These are phyloP conservation scores for Amanita subjunquillea DNA, from an alignment of 768 basidiomycete species.

Conservation along the genomic window DNA sequence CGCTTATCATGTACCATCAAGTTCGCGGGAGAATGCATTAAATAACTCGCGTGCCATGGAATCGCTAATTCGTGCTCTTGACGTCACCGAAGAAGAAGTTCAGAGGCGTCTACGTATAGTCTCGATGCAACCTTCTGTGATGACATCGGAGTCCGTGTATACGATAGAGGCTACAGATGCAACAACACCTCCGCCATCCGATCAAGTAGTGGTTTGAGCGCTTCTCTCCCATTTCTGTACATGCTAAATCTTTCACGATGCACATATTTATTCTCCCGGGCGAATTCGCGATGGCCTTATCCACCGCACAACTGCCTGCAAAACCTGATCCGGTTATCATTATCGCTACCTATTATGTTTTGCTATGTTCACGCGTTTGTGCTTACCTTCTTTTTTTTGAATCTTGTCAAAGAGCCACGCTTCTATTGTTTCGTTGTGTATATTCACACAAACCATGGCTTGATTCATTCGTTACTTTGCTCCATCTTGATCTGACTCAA, in stretches of 20 bases:
- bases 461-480: neutral
- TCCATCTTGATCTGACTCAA: neutral
- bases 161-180: slow-evolving; percentile 19
- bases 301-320: neutral
- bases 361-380: neutral
- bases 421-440: neutral
- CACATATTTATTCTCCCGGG: neutral
- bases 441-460: neutral
- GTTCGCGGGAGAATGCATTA: slow-evolving; percentile 27
- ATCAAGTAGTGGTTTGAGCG: neutral
- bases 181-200: neutral
- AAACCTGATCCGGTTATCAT: neutral
- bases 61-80: slow-evolving; percentile 62
- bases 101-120: slow-evolving; percentile 42
- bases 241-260: neutral
- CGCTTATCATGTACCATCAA: slow-evolving; percentile 18
- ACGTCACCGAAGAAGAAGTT: slow-evolving; percentile 34
- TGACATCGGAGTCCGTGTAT: slow-evolving; percentile 23
- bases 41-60: slow-evolving; percentile 46
- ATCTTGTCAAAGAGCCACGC: neutral
- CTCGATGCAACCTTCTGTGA: slow-evolving; percentile 47
- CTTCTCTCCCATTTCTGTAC: neutral
- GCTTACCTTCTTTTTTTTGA: neutral
- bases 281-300: neutral
- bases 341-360: neutral